Evolutionary conservation across 208 protist species (phyloP), one percentile per base, ranked within the genome.

Genomic region (Plasmodiophora brassicae): DNA sequence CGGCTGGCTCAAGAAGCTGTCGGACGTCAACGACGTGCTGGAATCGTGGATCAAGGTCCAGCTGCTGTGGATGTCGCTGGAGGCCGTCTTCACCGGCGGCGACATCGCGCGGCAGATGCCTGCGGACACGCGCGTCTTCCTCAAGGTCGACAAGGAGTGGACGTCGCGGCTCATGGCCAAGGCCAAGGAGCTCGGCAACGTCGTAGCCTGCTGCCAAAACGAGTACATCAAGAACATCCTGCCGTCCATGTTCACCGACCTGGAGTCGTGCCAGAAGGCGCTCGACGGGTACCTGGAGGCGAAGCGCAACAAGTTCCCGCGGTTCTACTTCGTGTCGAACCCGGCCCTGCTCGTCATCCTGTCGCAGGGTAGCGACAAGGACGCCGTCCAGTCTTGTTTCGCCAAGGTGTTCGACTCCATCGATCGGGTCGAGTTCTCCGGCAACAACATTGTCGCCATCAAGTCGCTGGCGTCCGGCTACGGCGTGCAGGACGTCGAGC

Each of bases 251-350:
- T 96, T 96, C 91, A 95, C 97, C 86, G 95, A 98, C 91, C 94
- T 98, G 28, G 96, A 98, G 88, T 94, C 96, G 90, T 99, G 97
- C 93, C 97, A 99, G 93, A 97, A 97, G 71, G 96, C 97, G 88
- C 93, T 99, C 25, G 95, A 95, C 10, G 95, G 97, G 38, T 99
- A 98, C 92, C 94, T 99, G 20, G 97, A 99, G 90, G 95, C 95
- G 90, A 99, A 99, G 93, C 94, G 97, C 8, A 60, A 86, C 41
- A 86, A 71, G 84, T 99, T 99, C 93, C 97, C 97, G 35, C 95
- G 97, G 50, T 99, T 99, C 94, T 99, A 98, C 94, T 99, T 99
- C 90, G 96, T 98, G 41, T 98, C 97, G 44, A 96, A 98, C 89
- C 95, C 96, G 57, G 96, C 97, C 90, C 91, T 99, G 86, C 93